Evolutionary conservation across 331 rosid genomes (phyloP), one percentile per base, ranked within the genome.

Genomic region (Telfairia occidentalis): DNA sequence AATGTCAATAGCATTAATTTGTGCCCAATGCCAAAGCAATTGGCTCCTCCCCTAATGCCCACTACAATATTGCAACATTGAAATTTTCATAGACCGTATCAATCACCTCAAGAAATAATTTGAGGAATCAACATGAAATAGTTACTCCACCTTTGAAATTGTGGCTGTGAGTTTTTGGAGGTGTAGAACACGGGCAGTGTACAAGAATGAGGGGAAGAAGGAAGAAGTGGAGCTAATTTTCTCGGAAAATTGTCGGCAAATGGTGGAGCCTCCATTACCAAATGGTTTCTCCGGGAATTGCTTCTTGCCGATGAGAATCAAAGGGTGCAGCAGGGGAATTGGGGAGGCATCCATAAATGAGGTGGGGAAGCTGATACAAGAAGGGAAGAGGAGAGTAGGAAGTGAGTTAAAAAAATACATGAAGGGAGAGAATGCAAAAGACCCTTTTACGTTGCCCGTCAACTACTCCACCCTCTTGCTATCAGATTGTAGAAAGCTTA

Each of bases 271-370:
- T 60, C 89, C 94, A 0, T 73, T 90, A 37, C 90, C 97, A 3
- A 13, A 78, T 4, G 97, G 96, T 24, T 92, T 92, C 87, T 92
- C 90, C 18, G 97, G 96, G 0, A 92, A 92, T 52, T 90, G 97
- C 29, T 88, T 92, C 89, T 92, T 92, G 80, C 97, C 96, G 0
- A 89, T 90, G 43, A 81, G 79, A 0, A 76, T 83, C 1, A 84
- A 81, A 0, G 73, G 87, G 3, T 70, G 88, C 0, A 73, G 78
- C 2, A 79, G 75, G 49, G 28, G 32, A 5, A 84, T 89, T 6
- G 54, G 57, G 16, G 35, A 29, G 26, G 77, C 85, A 9, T 8
- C 80, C 0, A 30, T 74, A 1, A 10, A 69, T 42, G 89, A 82
- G 3, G 88, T 86, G 52, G 90, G 88, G 78, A 78, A 80, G 64